Base-by-base conservation (phyloP, 352 stramenopile species). In the Globisporangium cederbergense region DNA sequence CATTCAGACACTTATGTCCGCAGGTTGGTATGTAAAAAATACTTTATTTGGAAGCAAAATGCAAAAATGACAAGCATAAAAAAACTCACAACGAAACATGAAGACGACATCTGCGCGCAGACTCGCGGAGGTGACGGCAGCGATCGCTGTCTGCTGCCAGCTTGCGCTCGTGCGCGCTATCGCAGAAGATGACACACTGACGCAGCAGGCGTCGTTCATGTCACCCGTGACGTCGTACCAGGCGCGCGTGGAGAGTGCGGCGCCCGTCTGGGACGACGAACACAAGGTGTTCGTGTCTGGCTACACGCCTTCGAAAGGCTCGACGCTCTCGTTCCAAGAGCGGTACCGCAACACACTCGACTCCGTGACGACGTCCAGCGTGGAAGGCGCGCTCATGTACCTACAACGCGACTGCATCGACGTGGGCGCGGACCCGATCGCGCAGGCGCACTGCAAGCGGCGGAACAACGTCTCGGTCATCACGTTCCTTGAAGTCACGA, bases 401-500 rank as follows among this genome's bases (percentile, higher is more conserved):
- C 70, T 91, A 11, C 82, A 91, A 58, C 73, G 78, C 28, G 79
- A 89, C 70, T 88, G 79, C 25, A 88, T 91, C 62, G 78, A 91
- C 62, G 64, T 74, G 3, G 78, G 78, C 14, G 64, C 54, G 5
- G 60, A 77, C 36, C 79, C 76, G 20, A 65, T 57, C 18, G 51
- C 54, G 6, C 25, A 62, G 40, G 50, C 22, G n/a, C 64, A 65
- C 49, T 91, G 82, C 52, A 38, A 67, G 49, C 78, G 82, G 40
- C 73, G 74, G 40, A 84, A 89, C 73, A 75, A 88, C 65, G 80
- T 85, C 49, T 80, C 73, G 57, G 62, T 80, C 56, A 80, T 91
- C 61, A 83, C 70, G 50, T 89, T 91, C 68, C 67, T 88, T 10
- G 78, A 90, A 58, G 62, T 91, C 51, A 61, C 81, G 55, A 78